Evolutionary conservation across 2,329 filamentous ascomycete genomes (phyloP).

Genomic region (Cladophialophora chaetospira): DNA sequence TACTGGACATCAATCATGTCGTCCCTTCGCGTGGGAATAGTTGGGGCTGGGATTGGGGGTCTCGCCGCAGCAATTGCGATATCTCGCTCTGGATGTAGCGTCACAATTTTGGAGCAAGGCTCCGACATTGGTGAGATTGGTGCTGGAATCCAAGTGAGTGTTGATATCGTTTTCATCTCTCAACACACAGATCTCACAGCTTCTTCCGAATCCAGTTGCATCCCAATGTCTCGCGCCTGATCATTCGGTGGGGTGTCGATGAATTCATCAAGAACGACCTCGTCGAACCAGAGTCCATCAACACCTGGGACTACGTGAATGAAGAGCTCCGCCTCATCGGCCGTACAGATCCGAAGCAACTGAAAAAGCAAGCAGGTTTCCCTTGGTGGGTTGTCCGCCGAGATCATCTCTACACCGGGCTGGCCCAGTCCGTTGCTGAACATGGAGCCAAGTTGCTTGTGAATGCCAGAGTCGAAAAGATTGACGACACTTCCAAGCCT

Average conservation of each 20-base stretch:
- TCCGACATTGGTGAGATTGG: constrained; percentile 7
- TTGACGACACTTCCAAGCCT: constrained; percentile 22
- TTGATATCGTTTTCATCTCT: too few relatives aligned
- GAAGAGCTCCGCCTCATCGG: constrained; percentile 13
- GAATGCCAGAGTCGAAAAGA: constrained; percentile 45
- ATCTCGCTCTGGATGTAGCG: constrained; percentile 6
- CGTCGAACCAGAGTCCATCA: constrained; percentile 1
- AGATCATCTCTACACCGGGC: constrained; percentile 50
- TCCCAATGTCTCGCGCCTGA: constrained; percentile 6
- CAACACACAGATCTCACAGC: too few relatives aligned
- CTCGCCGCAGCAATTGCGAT: constrained; percentile 42
- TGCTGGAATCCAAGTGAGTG: too few relatives aligned
- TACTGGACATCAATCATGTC: background rate
- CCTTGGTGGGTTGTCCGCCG: constrained; percentile 45
- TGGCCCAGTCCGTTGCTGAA: constrained; percentile 43
- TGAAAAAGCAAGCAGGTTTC: constrained; percentile 19
- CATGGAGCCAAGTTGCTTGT: constrained; percentile 44
- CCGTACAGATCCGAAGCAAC: constrained; percentile 9
- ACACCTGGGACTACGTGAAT: constrained; percentile 6
- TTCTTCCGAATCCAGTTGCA: constrained; percentile 9
- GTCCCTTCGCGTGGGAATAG: constrained; percentile 31
- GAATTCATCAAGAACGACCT: constrained; percentile 12
- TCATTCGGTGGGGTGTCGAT: constrained; percentile 7
- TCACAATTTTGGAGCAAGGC: constrained; percentile 8
- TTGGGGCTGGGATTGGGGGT: constrained; percentile 47